These are phyloP conservation scores for Ricinus communis DNA, from an alignment of 345 rosid genomes.

Conservation along the genomic window DNA sequence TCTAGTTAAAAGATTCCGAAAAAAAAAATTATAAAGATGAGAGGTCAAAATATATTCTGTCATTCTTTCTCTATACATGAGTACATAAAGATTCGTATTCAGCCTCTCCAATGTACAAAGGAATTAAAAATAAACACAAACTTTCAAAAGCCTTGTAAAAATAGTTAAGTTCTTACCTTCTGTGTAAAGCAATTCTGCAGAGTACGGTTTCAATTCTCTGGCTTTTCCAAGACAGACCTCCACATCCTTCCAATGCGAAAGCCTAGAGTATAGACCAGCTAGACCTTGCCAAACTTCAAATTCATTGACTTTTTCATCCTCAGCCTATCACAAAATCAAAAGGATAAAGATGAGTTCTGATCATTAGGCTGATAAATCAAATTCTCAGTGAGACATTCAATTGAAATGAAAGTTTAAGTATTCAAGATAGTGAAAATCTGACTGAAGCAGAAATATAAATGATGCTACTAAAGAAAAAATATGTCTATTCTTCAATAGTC, in stretches of 20 bases:
- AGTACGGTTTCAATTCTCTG: conserved; percentile 67
- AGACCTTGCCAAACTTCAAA: conserved; percentile 96
- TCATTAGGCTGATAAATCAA: no score
- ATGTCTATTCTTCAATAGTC: no score
- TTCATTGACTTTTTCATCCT: conserved; percentile 64
- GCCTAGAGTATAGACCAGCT: conserved; percentile 75
- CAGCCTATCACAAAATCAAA: conserved; percentile 39
- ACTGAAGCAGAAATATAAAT: not conserved
- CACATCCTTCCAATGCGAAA: conserved; percentile 89
- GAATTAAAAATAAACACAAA: not conserved
- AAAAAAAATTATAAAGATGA: no score
- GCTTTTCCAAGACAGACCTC: conserved; percentile 80
- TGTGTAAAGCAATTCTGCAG: conserved; percentile 64
- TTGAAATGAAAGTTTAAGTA: not conserved
- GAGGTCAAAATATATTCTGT: no score
- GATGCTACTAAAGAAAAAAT: not conserved
- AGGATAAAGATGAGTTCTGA: conserved; percentile 4
- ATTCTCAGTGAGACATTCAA: not conserved
- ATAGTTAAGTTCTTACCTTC: conserved; percentile 55
- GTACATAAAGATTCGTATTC: no score
- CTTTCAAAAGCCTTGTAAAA: not conserved
- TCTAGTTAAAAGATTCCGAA: no score
- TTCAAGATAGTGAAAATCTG: not conserved
- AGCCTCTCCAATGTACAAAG: no score
- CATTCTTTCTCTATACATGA: no score